Conservation (phyloP, 148 eudicot species). For the Agrostemma githago region DNA sequence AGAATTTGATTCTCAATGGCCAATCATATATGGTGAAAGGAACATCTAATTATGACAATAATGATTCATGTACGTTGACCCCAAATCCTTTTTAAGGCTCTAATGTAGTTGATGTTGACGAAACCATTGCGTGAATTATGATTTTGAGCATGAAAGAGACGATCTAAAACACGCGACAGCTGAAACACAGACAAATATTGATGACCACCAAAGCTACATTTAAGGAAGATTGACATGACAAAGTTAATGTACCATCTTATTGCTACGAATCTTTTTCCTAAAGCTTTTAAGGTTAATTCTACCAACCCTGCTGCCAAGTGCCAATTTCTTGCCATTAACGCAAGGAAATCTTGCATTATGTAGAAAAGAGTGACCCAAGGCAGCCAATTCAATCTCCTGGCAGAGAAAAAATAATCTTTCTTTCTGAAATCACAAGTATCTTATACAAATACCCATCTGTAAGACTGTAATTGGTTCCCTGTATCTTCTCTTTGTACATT, state of each 20-base stretch:
- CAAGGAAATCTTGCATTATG: not conserved
- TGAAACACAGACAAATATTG: not conserved
- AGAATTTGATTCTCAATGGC: not conserved
- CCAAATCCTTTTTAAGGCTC: no score
- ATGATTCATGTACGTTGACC: not conserved
- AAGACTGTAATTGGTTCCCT: not conserved
- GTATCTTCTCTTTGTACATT: not conserved
- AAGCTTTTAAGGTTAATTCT: not conserved
- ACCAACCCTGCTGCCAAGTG: not conserved
- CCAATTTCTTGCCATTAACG: not conserved
- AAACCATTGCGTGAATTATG: not conserved
- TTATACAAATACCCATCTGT: not conserved
- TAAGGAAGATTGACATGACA: not conserved
- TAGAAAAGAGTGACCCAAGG: not conserved
- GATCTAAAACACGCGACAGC: not conserved
- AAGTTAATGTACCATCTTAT: not conserved
- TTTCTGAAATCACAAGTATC: no score
- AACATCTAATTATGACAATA: no score
- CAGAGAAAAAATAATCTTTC: not conserved
- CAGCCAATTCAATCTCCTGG: not conserved
- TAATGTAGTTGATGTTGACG: not conserved
- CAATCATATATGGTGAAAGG: not conserved
- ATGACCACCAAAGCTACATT: not conserved
- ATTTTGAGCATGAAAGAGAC: not conserved
- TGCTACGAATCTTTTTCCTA: not conserved